Conservation (phyloP, 177 flowering plant species). For the Telopea speciosissima region DNA sequence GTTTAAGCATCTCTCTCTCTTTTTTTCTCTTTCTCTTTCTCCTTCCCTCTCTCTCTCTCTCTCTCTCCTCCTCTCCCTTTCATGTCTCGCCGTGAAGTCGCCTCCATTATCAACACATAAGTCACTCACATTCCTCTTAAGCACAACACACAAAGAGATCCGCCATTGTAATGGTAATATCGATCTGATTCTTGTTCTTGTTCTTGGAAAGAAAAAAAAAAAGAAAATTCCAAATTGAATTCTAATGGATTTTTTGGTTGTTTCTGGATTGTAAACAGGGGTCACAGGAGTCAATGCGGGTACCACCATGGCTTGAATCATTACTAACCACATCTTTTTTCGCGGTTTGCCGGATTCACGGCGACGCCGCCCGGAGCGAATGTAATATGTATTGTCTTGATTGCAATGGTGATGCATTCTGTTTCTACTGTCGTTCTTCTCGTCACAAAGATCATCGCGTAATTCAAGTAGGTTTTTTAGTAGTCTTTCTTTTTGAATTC, state of each 20-base stretch:
- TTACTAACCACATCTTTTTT: slow-evolving; percentile 51
- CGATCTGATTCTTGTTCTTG: neutral
- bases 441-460: slow-evolving; percentile 75
- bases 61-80: too few species aligned
- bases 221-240: neutral
- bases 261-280: slow-evolving; percentile 17
- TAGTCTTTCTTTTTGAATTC: neutral
- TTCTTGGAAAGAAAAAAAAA: too few species aligned
- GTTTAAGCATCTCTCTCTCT: slow-evolving; percentile 26
- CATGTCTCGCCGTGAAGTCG: too few species aligned
- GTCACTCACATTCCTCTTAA: slow-evolving; percentile 10
- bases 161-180: slow-evolving; percentile 5
- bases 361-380: slow-evolving; percentile 63
- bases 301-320: slow-evolving; percentile 77
- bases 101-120: too few species aligned
- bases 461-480: slow-evolving; percentile 49
- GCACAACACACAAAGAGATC: neutral
- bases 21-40: slow-evolving; percentile 5
- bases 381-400: slow-evolving; percentile 83
- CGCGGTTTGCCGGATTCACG: slow-evolving; percentile 55
- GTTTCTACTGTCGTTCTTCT: slow-evolving; percentile 75
- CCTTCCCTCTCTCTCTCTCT: too few species aligned
- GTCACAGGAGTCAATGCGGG: slow-evolving; percentile 38
- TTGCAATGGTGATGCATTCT: slow-evolving; percentile 64
- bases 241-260: slow-evolving; percentile 4